Percentiles rank a stretch among this genome's conserved stretches.
phyloP scores from a whole-genome alignment of 169 alveolate genomes.

The Toxoplasma gondii region DNA sequence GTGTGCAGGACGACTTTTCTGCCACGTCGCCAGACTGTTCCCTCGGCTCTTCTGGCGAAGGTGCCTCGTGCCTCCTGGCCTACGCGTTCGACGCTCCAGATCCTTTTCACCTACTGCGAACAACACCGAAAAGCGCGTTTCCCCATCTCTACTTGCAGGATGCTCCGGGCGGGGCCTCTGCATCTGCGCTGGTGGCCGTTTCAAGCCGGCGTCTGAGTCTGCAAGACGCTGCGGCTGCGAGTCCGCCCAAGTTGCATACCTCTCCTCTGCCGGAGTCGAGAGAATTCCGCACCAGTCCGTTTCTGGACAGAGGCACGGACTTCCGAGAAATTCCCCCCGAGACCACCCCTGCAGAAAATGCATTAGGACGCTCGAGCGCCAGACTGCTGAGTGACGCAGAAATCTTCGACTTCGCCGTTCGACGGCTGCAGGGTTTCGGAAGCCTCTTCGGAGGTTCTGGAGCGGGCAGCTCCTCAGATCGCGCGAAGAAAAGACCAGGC shows the following conservation, averaged over 20 bases:
- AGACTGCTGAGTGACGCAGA: conserved; percentile 43
- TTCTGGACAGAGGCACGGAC: too few relatives aligned
- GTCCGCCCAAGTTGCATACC: not conserved
- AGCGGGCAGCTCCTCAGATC: not conserved
- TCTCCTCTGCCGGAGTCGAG: not conserved
- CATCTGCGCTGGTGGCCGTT: not conserved
- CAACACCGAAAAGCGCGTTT: not conserved
- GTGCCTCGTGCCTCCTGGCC: not conserved
- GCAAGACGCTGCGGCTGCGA: not conserved
- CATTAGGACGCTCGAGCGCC: not conserved
- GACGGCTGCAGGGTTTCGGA: conserved; percentile 52
- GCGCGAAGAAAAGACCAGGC: not conserved
- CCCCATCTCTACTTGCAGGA: not conserved
- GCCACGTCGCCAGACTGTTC: not conserved
- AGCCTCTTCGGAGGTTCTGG: not conserved
- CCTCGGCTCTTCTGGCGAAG: not conserved
- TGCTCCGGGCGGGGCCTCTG: not conserved
- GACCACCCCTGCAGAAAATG: too few relatives aligned
- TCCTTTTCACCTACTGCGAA: conserved; percentile 4
- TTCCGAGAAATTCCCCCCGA: too few relatives aligned
- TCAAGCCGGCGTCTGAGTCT: not conserved
- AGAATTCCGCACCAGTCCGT: too few relatives aligned
- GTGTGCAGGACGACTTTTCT: not conserved
- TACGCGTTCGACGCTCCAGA: not conserved
- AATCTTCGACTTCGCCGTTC: conserved; percentile 50